Evolutionary conservation across 108 stramenopile species (phyloP).

Genomic region (Nannochloropsis oceanica): DNA sequence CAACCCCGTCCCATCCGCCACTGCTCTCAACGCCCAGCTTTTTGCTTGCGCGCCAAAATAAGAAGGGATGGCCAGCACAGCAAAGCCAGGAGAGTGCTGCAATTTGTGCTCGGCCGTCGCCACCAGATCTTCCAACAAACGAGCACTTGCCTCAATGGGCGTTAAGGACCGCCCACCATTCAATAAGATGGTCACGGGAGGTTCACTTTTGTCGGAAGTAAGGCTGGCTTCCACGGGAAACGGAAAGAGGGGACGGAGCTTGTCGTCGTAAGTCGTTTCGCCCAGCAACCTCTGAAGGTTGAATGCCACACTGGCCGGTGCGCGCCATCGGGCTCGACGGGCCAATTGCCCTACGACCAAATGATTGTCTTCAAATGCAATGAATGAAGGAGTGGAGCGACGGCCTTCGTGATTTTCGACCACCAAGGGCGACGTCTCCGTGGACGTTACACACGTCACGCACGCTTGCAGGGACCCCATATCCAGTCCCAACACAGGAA

Average conservation of each 20-base stretch:
- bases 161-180: background rate
- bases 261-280: background rate
- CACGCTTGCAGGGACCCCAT: background rate
- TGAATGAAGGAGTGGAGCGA: background rate
- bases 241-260: background rate
- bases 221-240: background rate
- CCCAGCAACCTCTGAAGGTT: background rate
- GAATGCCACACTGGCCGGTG: background rate
- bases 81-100: background rate
- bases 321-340: background rate
- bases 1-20: background rate
- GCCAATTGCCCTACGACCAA: background rate
- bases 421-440: background rate
- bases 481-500: background rate
- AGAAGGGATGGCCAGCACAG: background rate
- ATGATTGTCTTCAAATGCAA: background rate
- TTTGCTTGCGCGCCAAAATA: background rate
- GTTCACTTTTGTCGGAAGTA: background rate
- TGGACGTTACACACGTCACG: background rate
- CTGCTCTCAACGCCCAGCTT: background rate
- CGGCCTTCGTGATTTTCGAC: background rate
- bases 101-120: background rate
- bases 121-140: background rate
- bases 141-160: background rate
- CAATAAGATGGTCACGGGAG: background rate